Base-by-base conservation (phyloP, 2,329 filamentous ascomycete genomes). In the Venturia effusa region DNA sequence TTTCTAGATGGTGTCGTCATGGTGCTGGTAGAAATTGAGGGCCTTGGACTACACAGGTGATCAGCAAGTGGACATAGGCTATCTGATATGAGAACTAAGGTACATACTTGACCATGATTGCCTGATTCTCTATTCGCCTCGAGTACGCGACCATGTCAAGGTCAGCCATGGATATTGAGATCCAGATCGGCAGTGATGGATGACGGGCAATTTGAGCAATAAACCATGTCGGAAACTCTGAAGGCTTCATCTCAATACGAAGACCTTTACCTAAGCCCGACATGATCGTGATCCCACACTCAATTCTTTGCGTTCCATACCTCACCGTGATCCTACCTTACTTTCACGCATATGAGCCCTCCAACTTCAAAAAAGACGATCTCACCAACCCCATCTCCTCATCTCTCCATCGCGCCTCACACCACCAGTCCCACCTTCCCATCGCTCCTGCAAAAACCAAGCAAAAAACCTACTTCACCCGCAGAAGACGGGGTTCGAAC, bases 401-500 rank as follows among this genome's bases (percentile, higher is more conserved):
- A 37, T 37, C 34, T 4, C 13, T 15, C 40, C 40, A 41, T 15
- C 43, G n/a, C 19, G 6, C 43, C n/a, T 6, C 4, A 27, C 11
- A 22, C n/a, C 22, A 24, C 43, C 43, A 22, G 13, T 27, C 43
- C 8, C n/a, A 48, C 22, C 43, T 48, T 3, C 7, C 13, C 24
- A 13, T 45, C 17, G 41, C 4, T 22, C 45, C 40, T 17, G 1
- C 13, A 54, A 54, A 54, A 54, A 34, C 4, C n/a, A 57, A 57
- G 34, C 32, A 57, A 34, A 34, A 57, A 30, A 34, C 19, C 30
- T 8, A 27, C 51, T 2, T 43, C 6, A 27, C 5, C 4, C 30
- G 51, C 51, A 32, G 30, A 11, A 57, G 51, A 57, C 51, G 22
- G 51, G 51, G 22, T 57, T 57, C 51, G 51, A 57, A 57, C 51